Evolutionary conservation across 768 basidiomycete genomes (phyloP), one percentile per base, ranked within the genome.

Genomic region (Mrakia blollopis): DNA sequence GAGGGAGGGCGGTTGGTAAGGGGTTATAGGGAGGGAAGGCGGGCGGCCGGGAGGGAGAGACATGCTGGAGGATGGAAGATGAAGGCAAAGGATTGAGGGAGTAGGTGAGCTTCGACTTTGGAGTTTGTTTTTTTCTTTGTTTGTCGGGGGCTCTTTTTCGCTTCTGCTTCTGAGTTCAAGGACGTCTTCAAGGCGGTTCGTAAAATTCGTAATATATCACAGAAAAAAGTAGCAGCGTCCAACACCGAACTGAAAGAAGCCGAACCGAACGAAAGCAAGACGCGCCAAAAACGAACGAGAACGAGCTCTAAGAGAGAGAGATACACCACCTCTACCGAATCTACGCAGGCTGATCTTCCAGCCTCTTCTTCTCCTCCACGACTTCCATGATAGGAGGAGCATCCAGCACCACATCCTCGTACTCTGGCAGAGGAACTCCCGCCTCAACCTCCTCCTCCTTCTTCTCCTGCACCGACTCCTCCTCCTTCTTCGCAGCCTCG

Each of bases 401-500:
- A 25, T 68, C 37, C 18, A 68, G 25, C 65, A 68, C 35, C 18
- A 68, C 65, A 4, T 68, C 65, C 14, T 68, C 65, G 65, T 68
- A 68, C 39, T n/a, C 65, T 2, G 65, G 65, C 57, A 57, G 23
- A 37, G 30, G 35, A 9, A 16, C 32, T 13, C 32, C 18, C 32
- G 6, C 32, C 35, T 4, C 63, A 8, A 16, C 30, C 21, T 21
- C 14, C 32, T 9, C 63, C 28, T 21, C 18, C 37, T 65, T 16
- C 30, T 9, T 18, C 63, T 65, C 63, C 62, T 13, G 9, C 30
- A 23, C 11, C 35, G 1, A 2, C 63, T 37, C 63, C 30, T 6
- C 11, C 63, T 65, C 16, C 63, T 23, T 14, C 30, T 23, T 18
- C 32, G 13, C 63, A 3, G 39, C 9, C 32, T 30, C 28, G 6